phyloP scores from a whole-genome alignment of 805 yeast genomes.

The Zygotorulaspora sp. region DNA sequence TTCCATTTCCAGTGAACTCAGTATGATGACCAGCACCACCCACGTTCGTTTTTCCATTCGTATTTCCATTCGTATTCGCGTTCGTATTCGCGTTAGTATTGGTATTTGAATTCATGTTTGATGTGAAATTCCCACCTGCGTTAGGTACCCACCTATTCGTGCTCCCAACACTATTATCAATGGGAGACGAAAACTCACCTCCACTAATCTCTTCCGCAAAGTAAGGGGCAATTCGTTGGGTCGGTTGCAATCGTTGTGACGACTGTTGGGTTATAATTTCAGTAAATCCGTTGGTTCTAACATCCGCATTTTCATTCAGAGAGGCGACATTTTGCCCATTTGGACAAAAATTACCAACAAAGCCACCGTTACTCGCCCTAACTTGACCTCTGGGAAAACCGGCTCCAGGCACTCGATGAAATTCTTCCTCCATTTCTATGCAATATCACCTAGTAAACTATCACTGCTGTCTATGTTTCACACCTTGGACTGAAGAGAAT shows the following conservation, averaged over 20 bases:
- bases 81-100: background rate
- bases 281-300: background rate
- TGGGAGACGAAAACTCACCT: conserved; percentile 1
- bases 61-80: background rate
- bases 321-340: background rate
- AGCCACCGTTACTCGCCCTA: background rate
- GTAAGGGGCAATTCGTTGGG: background rate
- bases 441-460: no score
- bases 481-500: no score
- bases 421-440: conserved; percentile 1
- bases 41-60: no score
- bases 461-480: no score
- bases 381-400: background rate
- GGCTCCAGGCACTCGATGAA: background rate
- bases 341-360: background rate
- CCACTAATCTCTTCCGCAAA: background rate
- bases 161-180: conserved; percentile 1
- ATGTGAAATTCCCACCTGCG: background rate
- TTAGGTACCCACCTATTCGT: background rate
- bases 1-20: background rate
- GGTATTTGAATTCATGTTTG: conserved; percentile 3
- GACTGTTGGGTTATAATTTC: background rate
- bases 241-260: background rate
- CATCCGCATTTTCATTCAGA: background rate
- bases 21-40: conserved; percentile 3